These are phyloP conservation scores for Fusarium napiforme DNA, from an alignment of 2,329 filamentous ascomycete genomes.

Conservation along the genomic window DNA sequence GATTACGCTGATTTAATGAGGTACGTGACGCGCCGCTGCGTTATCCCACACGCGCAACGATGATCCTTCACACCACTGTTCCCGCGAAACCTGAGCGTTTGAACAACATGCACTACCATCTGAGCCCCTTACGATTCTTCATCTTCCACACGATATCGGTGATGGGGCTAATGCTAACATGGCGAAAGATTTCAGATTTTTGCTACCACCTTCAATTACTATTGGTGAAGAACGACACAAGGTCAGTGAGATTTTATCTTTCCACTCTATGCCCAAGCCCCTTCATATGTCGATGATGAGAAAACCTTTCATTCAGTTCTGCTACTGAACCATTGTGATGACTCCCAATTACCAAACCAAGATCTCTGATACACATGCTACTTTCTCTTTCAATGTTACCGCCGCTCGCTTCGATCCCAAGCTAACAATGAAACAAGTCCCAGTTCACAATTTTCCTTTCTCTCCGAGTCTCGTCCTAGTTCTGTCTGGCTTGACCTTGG, in stretches of 20 bases:
- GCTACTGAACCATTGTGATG: constrained; percentile 77
- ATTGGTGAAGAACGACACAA: background rate
- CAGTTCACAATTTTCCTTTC: background rate
- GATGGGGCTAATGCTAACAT: constrained; percentile 2
- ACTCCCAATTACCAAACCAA: constrained; percentile 72
- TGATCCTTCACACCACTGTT: constrained; percentile 68
- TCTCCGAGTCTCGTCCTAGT: too few relatives aligned
- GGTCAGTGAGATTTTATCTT: constrained; percentile 18
- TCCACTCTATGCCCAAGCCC: background rate
- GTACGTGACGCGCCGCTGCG: constrained; percentile 37
- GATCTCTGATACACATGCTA: constrained; percentile 61
- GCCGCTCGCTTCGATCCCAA: background rate
- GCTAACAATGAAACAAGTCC: constrained; percentile 27
- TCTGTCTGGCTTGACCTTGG: too few relatives aligned
- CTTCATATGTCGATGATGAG: constrained; percentile 67
- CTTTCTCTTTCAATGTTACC: constrained; percentile 26
- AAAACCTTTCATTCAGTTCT: constrained; percentile 75
- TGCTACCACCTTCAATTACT: background rate
- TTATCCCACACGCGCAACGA: constrained; percentile 53
- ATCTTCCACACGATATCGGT: background rate
- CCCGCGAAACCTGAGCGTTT: constrained; percentile 70
- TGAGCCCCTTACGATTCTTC: constrained; percentile 54
- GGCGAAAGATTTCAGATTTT: background rate
- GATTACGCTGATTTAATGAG: constrained; percentile 14
- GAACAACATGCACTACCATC: constrained; percentile 83